Conservation (phyloP, 1,284 basidiomycete genomes). For the Neolentinus lepideus region DNA sequence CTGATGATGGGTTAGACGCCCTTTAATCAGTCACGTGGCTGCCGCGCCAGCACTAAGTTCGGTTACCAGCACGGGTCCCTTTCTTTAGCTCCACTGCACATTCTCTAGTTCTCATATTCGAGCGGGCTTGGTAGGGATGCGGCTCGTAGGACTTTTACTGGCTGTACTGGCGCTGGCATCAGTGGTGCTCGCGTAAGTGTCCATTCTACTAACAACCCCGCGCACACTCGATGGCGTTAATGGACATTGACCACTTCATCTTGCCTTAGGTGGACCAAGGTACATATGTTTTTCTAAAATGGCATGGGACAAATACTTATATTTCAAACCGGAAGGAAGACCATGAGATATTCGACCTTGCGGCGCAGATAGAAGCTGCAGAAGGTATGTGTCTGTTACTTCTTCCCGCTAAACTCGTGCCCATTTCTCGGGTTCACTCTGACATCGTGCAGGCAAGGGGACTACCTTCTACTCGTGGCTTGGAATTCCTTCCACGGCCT, state of each 20-base stretch:
- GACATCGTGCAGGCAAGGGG: constrained; percentile 52
- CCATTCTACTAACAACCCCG: background rate
- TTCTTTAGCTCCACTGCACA: background rate
- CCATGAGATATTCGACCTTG: constrained; percentile 96
- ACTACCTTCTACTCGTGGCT: constrained; percentile 89
- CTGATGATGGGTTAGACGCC: background rate
- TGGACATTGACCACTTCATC: background rate
- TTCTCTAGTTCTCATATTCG: no score
- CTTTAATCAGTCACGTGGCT: background rate
- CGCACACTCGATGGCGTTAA: background rate
- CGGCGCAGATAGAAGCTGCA: constrained; percentile 70
- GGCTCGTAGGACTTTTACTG: constrained; percentile 21
- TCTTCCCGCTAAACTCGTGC: constrained; percentile 1
- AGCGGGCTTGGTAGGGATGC: constrained; percentile 15
- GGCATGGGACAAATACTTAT: background rate
- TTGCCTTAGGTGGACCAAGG: constrained; percentile 59
- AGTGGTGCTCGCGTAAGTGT: constrained; percentile 25
- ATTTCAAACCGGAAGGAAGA: constrained; percentile 53
- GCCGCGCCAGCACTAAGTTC: background rate
- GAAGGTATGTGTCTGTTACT: constrained; percentile 50
- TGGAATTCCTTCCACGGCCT: constrained; percentile 63
- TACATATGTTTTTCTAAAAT: constrained; percentile 18
- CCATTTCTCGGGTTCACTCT: constrained; percentile 2
- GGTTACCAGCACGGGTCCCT: background rate
- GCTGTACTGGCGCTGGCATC: constrained; percentile 21